Evolutionary conservation across 2,329 filamentous ascomycete species (phyloP), one percentile per base, ranked within the genome.

Genomic region (Xylariaceae sp.): DNA sequence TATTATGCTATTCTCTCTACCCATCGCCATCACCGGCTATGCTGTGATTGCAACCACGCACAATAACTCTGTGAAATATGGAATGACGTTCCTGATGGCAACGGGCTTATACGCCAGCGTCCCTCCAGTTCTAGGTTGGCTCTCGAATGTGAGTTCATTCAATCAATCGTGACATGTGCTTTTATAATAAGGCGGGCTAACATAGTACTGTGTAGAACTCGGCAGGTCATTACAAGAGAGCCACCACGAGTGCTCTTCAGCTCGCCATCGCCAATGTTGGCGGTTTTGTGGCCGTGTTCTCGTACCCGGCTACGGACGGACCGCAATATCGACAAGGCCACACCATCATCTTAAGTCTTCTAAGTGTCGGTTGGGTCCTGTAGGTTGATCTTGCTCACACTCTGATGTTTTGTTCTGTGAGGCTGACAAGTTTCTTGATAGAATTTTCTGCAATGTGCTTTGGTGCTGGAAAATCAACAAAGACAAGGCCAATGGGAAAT

Each of bases 161-260:
- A 12, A 23, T 8, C 10, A 5, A 12, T 21, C 29, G 2, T 19
- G 10, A 23, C 10, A 8, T 16, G 39, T 4, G 5, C 4, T 32
- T 32, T 12, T 16, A 25, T 20, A n/a, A n/a, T n/a, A n/a, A n/a
- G n/a, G n/a, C 22, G 14, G 22, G 38, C 52, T 56, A 40, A 59
- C 29, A 25, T 48, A 10, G 21, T 12, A 4, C 23, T n/a, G n/a
- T 35, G 17, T 14, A 61, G 58, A 86, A 86, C 59, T 81, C 76
- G 1, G 80, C 82, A 0, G 81, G 79, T 0, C 83, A 87, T 58
- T 86, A 86, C 58, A 87, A 86, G 61, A 69, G 83, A 12, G 83
- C 84, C 0, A 86, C 83, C 0, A 83, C 82, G 0, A 78, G 77
- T 1, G 83, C 77, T 0, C 56, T 86, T 54, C 82, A 86, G 61